Evolutionary conservation across 129 eudicot species (phyloP), one percentile per base, ranked within the genome.

Genomic region (Pulicaria dysenterica): DNA sequence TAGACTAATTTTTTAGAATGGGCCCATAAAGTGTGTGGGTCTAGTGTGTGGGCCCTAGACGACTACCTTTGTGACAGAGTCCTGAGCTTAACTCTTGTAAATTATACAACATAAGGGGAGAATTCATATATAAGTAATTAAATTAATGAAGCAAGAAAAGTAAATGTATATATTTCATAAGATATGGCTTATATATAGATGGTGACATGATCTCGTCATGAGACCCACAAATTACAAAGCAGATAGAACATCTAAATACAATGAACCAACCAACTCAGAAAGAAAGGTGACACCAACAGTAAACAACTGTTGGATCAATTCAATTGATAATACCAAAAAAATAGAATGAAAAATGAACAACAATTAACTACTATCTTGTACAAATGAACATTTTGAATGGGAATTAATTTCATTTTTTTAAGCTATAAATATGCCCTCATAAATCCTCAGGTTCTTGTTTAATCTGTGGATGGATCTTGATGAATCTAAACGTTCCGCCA

Each of bases 291-390:
- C 49, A 63, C 44, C 72, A 78, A 78, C 60, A 77, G 81, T 77
- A 77, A 70, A 19, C 51, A 77, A 77, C 82, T 70, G 65, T 77
- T 51, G 77, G 64, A 55, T 77, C 70, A 61, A 70, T 61, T 53
- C 67, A 77, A 53, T 57, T 42, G n/a, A 57, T 57, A 45, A 60
- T 60, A 69, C 45, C 69, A 48, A 69, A 39, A 12, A 9, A 45
- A 1, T n/a, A n/a, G 36, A 13, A 8, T 45, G 45, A 67, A 45
- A 76, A 43, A 59, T 77, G 43, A 77, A 60, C 17, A 59, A 34
- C 16, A 19, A 77, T 49, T 40, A 13, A n/a, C 17, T 24, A 39
- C 37, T 61, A 73, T 70, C 72, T 70, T 78, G 62, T 62, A 77
- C 77, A 61, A 63, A 24, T 24, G 1, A 24, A 56, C 76, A 77